Evolutionary conservation across 2,329 filamentous ascomycete species (phyloP).

Genomic region (Arthrobotrys entomopaga): DNA sequence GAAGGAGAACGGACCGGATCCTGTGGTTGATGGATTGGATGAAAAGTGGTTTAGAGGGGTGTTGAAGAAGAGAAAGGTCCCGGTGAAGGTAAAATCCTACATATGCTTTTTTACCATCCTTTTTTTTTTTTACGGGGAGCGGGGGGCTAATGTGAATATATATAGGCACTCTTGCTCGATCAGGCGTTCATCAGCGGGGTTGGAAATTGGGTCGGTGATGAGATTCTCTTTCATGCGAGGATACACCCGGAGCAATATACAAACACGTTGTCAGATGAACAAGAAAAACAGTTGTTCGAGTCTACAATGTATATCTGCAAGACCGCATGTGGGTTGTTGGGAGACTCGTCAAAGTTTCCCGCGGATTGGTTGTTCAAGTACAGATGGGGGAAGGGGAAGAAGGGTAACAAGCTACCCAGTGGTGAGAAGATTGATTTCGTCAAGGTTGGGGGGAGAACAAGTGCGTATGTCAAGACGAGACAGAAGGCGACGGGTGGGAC

Average conservation of each 20-base stretch:
- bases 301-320: conserved; percentile 74
- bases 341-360: conserved; percentile 83
- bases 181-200: conserved; percentile 90
- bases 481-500: conserved; percentile 79
- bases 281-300: conserved; percentile 77
- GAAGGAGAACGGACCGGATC: conserved; percentile 92
- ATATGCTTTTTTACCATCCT: no score
- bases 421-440: conserved; percentile 86
- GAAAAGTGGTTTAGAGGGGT: conserved; percentile 77
- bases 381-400: conserved; percentile 86
- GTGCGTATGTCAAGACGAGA: conserved; percentile 82
- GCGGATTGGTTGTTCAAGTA: conserved; percentile 87
- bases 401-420: conserved; percentile 73
- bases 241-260: conserved; percentile 94
- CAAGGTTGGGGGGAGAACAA: conserved; percentile 90
- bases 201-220: conserved; percentile 96
- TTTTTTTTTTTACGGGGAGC: no score
- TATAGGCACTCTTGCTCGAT: conserved; percentile 78
- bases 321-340: conserved; percentile 34
- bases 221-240: conserved; percentile 87
- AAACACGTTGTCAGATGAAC: conserved; percentile 77
- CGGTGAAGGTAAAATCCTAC: conserved; percentile 79
- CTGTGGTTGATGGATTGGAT: conserved; percentile 84
- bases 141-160: not conserved
- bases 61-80: conserved; percentile 79